phyloP scores from a whole-genome alignment of 257 asterid genomes.

The Solanum pinnatisectum region DNA sequence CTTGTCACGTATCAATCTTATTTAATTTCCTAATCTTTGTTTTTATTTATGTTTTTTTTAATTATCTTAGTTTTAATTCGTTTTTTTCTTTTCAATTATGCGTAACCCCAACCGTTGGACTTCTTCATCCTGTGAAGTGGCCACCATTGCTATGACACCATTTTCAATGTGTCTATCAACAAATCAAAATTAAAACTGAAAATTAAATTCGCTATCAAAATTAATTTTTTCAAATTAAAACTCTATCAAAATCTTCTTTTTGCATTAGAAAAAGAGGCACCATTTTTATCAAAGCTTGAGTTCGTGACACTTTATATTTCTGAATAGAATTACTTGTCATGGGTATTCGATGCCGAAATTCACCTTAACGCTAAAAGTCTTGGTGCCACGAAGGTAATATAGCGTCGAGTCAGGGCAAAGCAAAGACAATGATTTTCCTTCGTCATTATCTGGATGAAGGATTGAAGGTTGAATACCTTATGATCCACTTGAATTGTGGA shows the following conservation, averaged over 20 bases:
- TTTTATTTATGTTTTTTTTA: too few relatives aligned
- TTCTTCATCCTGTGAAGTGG: not conserved
- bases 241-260: too few relatives aligned
- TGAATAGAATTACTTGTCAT: not conserved
- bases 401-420: not conserved
- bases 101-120: not conserved
- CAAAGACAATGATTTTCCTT: not conserved
- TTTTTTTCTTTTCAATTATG: too few relatives aligned
- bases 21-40: not conserved
- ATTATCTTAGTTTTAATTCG: not conserved
- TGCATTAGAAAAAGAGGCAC: too few relatives aligned
- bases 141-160: not conserved
- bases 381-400: not conserved
- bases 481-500: not conserved
- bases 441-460: not conserved
- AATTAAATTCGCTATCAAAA: not conserved
- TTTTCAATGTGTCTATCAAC: not conserved
- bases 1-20: too few relatives aligned
- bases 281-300: not conserved
- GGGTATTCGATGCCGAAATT: not conserved
- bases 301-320: not conserved
- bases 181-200: not conserved
- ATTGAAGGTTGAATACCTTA: not conserved
- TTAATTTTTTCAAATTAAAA: too few relatives aligned
- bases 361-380: not conserved